A percentile compares a stretch with the other conserved stretches of the same genome.
Evolutionary conservation across 2,329 filamentous ascomycete species (phyloP).

Genomic region (Venturia asperata): DNA sequence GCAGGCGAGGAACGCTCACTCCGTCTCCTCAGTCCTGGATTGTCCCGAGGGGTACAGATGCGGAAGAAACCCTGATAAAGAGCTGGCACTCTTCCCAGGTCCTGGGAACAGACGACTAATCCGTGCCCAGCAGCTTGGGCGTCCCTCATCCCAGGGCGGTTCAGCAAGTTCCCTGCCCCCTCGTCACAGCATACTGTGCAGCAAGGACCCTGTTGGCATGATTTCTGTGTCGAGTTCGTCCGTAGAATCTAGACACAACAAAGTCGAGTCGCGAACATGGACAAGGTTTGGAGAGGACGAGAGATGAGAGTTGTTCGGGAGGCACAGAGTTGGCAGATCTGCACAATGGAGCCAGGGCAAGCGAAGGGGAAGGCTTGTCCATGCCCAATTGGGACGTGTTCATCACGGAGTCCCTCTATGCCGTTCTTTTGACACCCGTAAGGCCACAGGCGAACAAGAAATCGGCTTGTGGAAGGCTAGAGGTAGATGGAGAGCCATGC

Average conservation of each 20-base stretch:
- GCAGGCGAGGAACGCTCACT: slow-evolving; percentile 3
- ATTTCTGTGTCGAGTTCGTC: background rate
- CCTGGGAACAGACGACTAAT: background rate
- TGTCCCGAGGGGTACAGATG: background rate
- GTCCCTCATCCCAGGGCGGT: background rate
- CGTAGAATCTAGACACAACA: background rate
- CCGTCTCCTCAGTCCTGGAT: slow-evolving; percentile 5
- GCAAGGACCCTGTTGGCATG: background rate
- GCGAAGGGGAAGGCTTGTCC: slow-evolving; percentile 5
- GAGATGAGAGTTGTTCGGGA: background rate
- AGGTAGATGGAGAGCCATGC: background rate
- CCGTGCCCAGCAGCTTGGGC: background rate
- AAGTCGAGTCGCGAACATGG: background rate
- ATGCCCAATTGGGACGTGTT: background rate
- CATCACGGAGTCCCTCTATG: background rate
- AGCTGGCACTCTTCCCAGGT: slow-evolving; percentile 2
- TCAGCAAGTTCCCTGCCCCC: background rate
- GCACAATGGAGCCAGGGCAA: background rate
- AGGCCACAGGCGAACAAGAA: background rate
- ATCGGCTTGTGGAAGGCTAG: background rate
- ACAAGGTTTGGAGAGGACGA: background rate
- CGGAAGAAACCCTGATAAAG: slow-evolving; percentile 1
- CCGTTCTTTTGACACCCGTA: background rate
- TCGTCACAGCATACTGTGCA: background rate
- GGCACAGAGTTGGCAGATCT: background rate